These are phyloP conservation scores for Trichoderma lentiforme DNA, from an alignment of 2,329 filamentous ascomycete genomes.

Conservation along the genomic window DNA sequence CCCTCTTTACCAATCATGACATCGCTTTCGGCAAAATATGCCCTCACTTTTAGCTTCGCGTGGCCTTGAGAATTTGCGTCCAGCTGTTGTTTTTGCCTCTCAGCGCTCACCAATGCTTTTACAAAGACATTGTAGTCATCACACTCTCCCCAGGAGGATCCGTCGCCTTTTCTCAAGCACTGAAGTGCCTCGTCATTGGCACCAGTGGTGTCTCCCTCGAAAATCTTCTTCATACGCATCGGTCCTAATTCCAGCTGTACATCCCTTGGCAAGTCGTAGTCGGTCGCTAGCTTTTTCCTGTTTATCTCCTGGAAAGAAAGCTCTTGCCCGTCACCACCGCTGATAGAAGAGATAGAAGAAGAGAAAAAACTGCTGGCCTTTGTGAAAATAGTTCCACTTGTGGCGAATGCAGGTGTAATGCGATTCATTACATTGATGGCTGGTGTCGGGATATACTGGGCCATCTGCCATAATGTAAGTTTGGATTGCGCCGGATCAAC, in stretches of 20 bases:
- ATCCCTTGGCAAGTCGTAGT: not conserved
- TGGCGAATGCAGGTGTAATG: not conserved
- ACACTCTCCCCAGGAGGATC: not conserved
- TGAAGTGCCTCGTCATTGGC: not conserved
- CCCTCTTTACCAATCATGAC: not conserved
- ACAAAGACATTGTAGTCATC: not conserved
- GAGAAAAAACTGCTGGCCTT: not conserved
- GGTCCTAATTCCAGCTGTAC: not conserved
- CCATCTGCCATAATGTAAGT: not conserved
- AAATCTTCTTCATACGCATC: not conserved
- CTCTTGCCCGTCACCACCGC: not conserved
- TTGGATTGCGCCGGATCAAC: not conserved
- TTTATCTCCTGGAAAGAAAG: not conserved
- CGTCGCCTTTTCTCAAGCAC: not conserved
- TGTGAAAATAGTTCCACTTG: not conserved
- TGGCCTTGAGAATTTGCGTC: not conserved
- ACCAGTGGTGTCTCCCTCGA: not conserved
- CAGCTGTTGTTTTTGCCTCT: not conserved
- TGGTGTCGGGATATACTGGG: not conserved
- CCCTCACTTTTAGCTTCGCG: not conserved
- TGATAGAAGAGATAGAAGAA: not conserved
- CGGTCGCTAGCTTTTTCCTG: not conserved
- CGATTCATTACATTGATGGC: not conserved
- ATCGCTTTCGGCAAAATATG: conserved; percentile 4
- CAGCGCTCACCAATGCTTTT: not conserved